Evolutionary conservation across 2,329 filamentous ascomycete species (phyloP).

Genomic region (Monilinia polystroma): DNA sequence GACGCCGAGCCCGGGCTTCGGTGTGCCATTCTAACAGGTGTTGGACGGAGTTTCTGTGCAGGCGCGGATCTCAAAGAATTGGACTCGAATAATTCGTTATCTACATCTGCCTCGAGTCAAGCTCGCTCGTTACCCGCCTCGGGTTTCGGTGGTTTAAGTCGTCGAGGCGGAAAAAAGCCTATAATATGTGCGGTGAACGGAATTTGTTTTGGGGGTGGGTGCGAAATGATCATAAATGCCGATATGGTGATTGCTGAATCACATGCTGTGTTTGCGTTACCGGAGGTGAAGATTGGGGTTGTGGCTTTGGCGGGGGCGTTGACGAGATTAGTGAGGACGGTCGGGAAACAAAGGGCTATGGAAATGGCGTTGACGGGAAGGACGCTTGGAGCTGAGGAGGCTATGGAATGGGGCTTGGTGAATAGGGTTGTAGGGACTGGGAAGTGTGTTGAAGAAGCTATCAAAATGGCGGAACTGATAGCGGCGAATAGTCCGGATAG

Average conservation of each 20-base stretch:
- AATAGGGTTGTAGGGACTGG: constrained; percentile 58
- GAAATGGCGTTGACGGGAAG: constrained; percentile 69
- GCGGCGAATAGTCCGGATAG: constrained; percentile 70
- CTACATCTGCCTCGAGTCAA: constrained; percentile 6
- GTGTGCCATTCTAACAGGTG: constrained; percentile 63
- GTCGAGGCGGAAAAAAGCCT: constrained; percentile 69
- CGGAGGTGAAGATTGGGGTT: constrained; percentile 70
- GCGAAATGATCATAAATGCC: constrained; percentile 72
- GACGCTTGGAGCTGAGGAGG: constrained; percentile 57
- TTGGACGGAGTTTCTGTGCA: constrained; percentile 64
- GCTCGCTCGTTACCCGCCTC: constrained; percentile 37
- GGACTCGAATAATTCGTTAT: constrained; percentile 12
- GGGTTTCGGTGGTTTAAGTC: constrained; percentile 66
- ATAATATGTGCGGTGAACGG: constrained; percentile 76
- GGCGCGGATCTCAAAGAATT: constrained; percentile 67
- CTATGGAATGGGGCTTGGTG: constrained; percentile 66
- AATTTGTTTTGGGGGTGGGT: constrained; percentile 70
- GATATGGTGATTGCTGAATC: constrained; percentile 67
- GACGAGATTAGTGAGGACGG: constrained; percentile 61
- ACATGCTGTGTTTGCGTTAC: constrained; percentile 63
- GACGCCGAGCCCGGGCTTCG: constrained; percentile 58
- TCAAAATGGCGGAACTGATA: constrained; percentile 61
- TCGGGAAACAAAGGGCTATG: constrained; percentile 68
- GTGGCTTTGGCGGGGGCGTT: constrained; percentile 70
- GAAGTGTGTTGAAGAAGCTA: constrained; percentile 55